These are phyloP conservation scores for Scenedesmus sp. DNA, from an alignment of 163 green algal genomes.

Conservation along the genomic window DNA sequence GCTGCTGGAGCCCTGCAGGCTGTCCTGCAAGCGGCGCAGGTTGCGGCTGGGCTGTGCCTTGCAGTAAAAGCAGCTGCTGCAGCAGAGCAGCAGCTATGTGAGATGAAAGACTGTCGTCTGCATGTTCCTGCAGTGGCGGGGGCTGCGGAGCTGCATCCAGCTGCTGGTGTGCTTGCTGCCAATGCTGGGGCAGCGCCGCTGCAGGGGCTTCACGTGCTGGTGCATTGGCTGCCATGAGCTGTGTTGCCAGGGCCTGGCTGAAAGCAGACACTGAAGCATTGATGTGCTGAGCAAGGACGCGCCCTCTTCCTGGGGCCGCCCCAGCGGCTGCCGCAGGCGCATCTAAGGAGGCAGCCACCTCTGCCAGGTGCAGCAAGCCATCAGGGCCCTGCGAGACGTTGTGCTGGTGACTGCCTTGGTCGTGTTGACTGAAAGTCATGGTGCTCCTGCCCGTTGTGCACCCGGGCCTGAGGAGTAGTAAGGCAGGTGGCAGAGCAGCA, in stretches of 20 bases:
- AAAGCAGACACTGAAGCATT: conserved; percentile 9
- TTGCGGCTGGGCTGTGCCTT: neutral
- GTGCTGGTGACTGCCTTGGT: neutral
- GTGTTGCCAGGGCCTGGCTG: neutral
- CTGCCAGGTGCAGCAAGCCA: neutral
- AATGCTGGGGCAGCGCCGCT: neutral
- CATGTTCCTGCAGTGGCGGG: neutral
- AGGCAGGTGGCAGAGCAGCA: neutral
- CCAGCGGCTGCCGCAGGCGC: neutral
- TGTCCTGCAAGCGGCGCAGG: neutral
- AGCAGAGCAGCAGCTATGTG: neutral
- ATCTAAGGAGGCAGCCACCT: neutral
- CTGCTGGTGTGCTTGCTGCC: neutral
- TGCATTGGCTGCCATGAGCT: neutral
- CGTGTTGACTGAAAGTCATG: neutral
- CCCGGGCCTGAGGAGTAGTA: neutral
- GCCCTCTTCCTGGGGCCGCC: neutral
- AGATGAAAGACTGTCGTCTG: neutral
- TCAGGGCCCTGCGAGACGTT: neutral
- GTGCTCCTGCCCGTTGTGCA: neutral
- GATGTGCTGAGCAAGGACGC: neutral
- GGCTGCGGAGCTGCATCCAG: neutral
- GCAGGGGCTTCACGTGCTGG: neutral
- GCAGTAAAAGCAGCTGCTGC: neutral
- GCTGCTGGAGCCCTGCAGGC: neutral